phyloP scores from a whole-genome alignment of 768 basidiomycete species.

The Cantharellus anzutake region DNA sequence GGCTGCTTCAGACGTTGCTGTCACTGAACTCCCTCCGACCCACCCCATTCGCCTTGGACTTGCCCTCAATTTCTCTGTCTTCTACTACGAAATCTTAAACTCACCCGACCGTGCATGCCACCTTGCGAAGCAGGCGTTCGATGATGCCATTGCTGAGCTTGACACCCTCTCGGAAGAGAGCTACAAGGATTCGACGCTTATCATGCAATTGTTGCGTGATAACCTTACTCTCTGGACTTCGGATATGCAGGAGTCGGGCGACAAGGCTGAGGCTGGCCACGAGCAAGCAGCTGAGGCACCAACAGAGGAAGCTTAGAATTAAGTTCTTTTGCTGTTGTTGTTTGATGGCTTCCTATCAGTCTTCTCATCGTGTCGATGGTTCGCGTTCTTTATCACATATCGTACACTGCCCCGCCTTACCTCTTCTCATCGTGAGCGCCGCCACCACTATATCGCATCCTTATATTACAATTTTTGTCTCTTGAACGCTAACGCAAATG shows the following conservation, averaged over 20 bases:
- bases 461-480: no score
- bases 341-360: no score
- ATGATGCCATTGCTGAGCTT: constrained; percentile 65
- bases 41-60: constrained; percentile 79
- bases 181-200: constrained; percentile 64
- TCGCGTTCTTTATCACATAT: no score
- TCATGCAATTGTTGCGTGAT: constrained; percentile 64
- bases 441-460: no score
- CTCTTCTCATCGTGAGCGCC: no score
- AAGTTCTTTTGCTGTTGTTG: no score
- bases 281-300: no score
- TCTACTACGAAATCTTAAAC: constrained; percentile 74
- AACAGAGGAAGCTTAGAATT: no score
- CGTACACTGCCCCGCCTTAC: no score
- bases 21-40: constrained; percentile 47
- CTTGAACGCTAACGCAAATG: no score
- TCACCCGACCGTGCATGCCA: constrained; percentile 77
- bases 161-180: constrained; percentile 34
- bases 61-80: constrained; percentile 87
- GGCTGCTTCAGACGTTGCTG: constrained; percentile 66
- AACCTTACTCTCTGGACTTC: constrained; percentile 64
- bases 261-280: background rate
- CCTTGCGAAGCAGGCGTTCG: constrained; percentile 81
- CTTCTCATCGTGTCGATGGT: no score
- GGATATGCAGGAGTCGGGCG: constrained; percentile 9